Percentiles rank a stretch among this genome's conserved stretches.
Evolutionary conservation across 208 protist species (phyloP).

Genomic region (Acanthamoeba lenticulata): DNA sequence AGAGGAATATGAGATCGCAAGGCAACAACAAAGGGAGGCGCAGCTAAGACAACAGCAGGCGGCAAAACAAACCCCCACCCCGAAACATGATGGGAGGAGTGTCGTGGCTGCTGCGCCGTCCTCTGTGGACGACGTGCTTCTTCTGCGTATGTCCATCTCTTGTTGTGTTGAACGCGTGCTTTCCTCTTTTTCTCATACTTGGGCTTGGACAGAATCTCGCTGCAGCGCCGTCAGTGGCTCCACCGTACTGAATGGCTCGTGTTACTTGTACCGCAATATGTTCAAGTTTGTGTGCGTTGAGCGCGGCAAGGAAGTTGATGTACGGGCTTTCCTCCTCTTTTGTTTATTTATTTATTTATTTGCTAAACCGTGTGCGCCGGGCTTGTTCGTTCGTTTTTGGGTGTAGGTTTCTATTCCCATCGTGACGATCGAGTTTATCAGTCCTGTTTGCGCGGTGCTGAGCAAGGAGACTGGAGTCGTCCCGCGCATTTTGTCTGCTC

Average conservation of each 20-base stretch:
- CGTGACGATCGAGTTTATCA: neutral
- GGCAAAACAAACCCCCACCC: neutral
- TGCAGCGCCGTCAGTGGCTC: conserved; percentile 4
- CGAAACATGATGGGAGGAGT: neutral
- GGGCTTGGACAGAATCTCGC: neutral
- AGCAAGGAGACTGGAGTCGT: neutral
- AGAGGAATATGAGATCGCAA: conserved; percentile 25
- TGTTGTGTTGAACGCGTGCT: neutral
- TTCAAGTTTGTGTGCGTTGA: conserved; percentile 46
- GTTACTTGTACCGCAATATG: conserved; percentile 29
- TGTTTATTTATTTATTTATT: neutral
- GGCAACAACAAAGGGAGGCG: neutral
- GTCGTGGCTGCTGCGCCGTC: neutral
- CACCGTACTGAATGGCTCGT: conserved; percentile 2
- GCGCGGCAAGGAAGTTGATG: neutral
- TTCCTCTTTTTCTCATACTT: neutral
- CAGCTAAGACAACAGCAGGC: neutral
- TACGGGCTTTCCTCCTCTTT: neutral
- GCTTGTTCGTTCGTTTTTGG: too few relatives aligned
- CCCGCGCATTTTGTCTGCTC: neutral
- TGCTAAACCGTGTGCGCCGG: too few relatives aligned
- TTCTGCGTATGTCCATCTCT: neutral
- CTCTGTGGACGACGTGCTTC: neutral
- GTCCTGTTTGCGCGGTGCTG: neutral
- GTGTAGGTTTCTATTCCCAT: neutral